Percentiles rank a stretch among this genome's conserved stretches.
Conservation (phyloP, 139 green algal species). For the Protoeuglena noctilucae region DNA sequence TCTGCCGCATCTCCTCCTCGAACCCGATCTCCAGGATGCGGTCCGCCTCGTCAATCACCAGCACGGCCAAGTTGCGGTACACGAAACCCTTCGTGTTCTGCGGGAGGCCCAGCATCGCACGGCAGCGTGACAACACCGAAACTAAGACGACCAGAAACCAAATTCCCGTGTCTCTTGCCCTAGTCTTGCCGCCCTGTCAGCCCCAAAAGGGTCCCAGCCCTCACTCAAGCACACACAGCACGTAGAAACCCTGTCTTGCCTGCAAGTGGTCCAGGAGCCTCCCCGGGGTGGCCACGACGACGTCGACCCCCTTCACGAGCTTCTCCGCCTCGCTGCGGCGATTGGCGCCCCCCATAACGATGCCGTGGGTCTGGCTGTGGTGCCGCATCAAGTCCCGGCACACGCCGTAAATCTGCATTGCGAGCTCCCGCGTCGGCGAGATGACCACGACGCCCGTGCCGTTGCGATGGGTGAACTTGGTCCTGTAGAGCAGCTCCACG, state of each 20-base stretch:
- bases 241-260: no score
- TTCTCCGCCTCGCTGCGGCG: constrained; percentile 80
- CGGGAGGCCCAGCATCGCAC: no score
- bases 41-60: constrained; percentile 95
- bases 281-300: constrained; percentile 85
- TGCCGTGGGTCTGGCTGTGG: constrained; percentile 83
- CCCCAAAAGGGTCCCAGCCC: no score
- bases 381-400: constrained; percentile 76
- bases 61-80: constrained; percentile 58
- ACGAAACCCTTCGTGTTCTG: constrained; percentile 62
- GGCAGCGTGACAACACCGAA: no score
- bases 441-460: constrained; percentile 84
- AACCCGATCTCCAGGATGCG: constrained; percentile 97
- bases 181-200: no score
- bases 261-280: constrained; percentile 94
- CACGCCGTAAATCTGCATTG: constrained; percentile 90
- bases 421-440: constrained; percentile 82
- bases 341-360: constrained; percentile 97
- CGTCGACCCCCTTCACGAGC: constrained; percentile 85
- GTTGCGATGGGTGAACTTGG: constrained; percentile 89
- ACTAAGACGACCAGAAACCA: no score
- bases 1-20: constrained; percentile 96
- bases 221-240: no score
- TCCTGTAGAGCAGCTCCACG: constrained; percentile 77
- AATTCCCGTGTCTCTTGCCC: no score